These are phyloP conservation scores for Lumnitzera littorea DNA, from an alignment of 345 rosid species.

Conservation along the genomic window DNA sequence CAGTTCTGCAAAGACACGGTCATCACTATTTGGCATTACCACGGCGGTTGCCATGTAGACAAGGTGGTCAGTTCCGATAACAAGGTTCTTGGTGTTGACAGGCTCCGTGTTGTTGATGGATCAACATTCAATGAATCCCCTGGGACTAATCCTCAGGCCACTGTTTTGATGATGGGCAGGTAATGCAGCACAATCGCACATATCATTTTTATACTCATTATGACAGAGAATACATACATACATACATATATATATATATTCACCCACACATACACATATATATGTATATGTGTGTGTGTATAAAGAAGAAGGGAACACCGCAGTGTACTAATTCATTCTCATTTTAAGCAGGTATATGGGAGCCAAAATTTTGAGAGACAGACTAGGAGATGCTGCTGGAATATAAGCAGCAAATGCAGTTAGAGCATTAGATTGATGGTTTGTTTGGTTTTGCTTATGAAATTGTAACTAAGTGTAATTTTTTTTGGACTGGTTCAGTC, in stretches of 20 bases:
- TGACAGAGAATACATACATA: no score
- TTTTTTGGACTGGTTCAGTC: no score
- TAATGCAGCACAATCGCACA: conserved; percentile 7
- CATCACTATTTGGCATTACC: conserved; percentile 95
- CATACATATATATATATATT: no score
- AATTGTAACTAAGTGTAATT: no score
- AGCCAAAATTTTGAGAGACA: conserved; percentile 65
- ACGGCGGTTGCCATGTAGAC: conserved; percentile 88
- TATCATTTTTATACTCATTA: no score
- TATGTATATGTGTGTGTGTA: no score
- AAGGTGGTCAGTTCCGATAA: conserved; percentile 53
- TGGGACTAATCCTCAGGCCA: conserved; percentile 97
- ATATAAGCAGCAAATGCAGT: conserved; percentile 19
- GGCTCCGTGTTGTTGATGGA: conserved; percentile 81
- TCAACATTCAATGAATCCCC: conserved; percentile 77
- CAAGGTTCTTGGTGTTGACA: conserved; percentile 55
- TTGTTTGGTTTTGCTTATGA: no score
- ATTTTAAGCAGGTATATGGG: conserved; percentile 72
- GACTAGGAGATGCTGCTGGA: conserved; percentile 55
- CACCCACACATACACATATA: no score
- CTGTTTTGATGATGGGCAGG: conserved; percentile 99
- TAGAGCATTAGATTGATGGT: neutral
- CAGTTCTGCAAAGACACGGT: conserved; percentile 96
- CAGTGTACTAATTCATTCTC: neutral
- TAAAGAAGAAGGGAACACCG: neutral